Conservation (phyloP, 1,139 yeast genomes). For the Sugiyamaella sp. region DNA sequence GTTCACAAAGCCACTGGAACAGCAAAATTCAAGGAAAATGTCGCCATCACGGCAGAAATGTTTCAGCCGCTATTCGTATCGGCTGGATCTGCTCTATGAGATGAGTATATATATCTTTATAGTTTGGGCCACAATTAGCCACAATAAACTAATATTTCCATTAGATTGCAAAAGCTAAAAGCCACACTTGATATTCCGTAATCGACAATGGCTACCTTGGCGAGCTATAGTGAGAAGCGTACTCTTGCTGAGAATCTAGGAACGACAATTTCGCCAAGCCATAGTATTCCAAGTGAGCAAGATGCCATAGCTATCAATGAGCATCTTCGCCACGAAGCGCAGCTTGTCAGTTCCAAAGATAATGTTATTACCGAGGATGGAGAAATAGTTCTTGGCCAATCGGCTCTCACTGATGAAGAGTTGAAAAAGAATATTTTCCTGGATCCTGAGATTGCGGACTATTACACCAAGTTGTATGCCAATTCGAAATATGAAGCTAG, state of each 20-base stretch:
- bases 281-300: conserved; percentile 1
- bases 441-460: conserved; percentile 50
- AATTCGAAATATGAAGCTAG: conserved; percentile 50
- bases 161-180: neutral
- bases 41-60: conserved; percentile 4
- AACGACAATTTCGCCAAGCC: conserved; percentile 4
- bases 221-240: neutral
- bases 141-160: conserved; percentile 3
- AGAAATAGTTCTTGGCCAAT: conserved; percentile 17
- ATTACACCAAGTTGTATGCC: conserved; percentile 50
- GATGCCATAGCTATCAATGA: neutral
- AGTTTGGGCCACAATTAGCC: conserved; percentile 9
- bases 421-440: conserved; percentile 30
- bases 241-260: conserved; percentile 3
- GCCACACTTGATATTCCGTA: conserved; percentile 6
- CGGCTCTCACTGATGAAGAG: conserved; percentile 9
- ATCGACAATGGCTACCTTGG: conserved; percentile 4
- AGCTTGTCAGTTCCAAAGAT: conserved; percentile 19
- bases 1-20: neutral
- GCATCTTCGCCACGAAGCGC: conserved; percentile 13
- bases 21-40: conserved; percentile 2
- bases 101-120: neutral
- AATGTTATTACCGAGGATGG: conserved; percentile 24
- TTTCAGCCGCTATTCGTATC: neutral
- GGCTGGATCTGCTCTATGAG: neutral